These are phyloP conservation scores for Arachnopeziza araneosa DNA, from an alignment of 2,329 filamentous ascomycete species.

Conservation along the genomic window DNA sequence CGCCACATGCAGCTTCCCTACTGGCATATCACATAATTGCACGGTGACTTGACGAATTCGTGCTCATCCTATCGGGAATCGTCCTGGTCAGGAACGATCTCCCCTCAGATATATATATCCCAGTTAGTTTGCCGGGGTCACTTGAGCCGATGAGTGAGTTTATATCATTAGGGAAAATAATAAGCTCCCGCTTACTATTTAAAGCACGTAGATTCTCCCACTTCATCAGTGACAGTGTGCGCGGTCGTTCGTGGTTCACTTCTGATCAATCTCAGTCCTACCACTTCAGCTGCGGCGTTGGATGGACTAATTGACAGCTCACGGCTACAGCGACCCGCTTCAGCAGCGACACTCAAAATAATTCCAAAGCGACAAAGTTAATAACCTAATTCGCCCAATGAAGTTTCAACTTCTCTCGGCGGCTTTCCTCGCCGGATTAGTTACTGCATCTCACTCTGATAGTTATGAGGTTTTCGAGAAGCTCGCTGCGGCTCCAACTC, in stretches of 20 bases:
- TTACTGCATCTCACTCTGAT: neutral
- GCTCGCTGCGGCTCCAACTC: slow-evolving; percentile 4
- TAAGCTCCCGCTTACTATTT: too few species aligned
- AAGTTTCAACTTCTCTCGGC: neutral
- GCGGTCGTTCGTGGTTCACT: too few species aligned
- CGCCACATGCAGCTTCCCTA: neutral
- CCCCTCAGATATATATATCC: neutral
- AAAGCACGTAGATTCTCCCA: too few species aligned
- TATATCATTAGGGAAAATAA: neutral
- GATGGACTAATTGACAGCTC: too few species aligned
- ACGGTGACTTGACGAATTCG: neutral
- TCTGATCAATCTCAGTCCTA: too few species aligned
- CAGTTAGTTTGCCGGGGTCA: neutral
- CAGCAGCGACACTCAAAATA: too few species aligned
- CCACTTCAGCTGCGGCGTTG: too few species aligned
- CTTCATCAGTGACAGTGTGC: too few species aligned
- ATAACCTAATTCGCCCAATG: neutral
- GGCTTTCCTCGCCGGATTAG: neutral
- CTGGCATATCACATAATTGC: neutral
- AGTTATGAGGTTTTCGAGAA: slow-evolving; percentile 12
- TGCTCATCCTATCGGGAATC: neutral
- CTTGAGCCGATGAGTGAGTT: neutral
- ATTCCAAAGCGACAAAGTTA: neutral
- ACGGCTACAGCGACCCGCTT: too few species aligned
- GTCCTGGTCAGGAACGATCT: neutral